phyloP scores from a whole-genome alignment of 192 early-diverging fungal genomes.

The Coemansia sp. region DNA sequence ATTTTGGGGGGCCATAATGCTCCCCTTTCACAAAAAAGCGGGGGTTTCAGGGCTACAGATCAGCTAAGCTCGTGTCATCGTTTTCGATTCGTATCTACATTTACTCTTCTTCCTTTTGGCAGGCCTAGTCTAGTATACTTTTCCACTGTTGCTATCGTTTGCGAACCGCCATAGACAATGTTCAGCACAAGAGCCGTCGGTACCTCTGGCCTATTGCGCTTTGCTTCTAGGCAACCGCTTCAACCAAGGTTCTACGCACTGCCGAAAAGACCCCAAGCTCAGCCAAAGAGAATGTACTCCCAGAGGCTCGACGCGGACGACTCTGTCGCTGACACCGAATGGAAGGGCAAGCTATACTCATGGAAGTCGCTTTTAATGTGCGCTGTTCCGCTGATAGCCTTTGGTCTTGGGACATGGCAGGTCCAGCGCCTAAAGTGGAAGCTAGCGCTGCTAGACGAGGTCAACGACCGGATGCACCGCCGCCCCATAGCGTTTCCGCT shows the following conservation, averaged over 20 bases:
- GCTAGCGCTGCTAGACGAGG: constrained; percentile 69
- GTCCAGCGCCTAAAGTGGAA: constrained; percentile 87
- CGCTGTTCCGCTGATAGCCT: constrained; percentile 41
- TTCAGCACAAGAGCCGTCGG: background rate
- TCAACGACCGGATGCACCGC: constrained; percentile 64
- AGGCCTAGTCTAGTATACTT: background rate
- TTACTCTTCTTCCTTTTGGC: background rate
- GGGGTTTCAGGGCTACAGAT: too few relatives aligned
- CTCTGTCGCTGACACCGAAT: constrained; percentile 40
- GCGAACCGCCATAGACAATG: background rate
- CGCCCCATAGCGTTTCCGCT: constrained; percentile 68
- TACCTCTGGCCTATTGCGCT: background rate
- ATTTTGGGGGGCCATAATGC: too few relatives aligned
- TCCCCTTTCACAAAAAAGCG: too few relatives aligned
- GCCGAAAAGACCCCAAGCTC: background rate
- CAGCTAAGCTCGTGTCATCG: too few relatives aligned
- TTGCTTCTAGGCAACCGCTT: background rate
- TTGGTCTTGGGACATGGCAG: constrained; percentile 86
- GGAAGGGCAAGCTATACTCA: constrained; percentile 46
- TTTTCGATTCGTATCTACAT: background rate
- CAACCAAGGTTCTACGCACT: background rate
- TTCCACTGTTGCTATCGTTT: background rate
- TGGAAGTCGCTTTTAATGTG: constrained; percentile 53
- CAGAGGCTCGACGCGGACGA: constrained; percentile 48
- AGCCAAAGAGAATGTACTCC: constrained; percentile 18